Evolutionary conservation across 148 eudicot species (phyloP), one percentile per base, ranked within the genome.

Genomic region (Pharnaceum exiguum): DNA sequence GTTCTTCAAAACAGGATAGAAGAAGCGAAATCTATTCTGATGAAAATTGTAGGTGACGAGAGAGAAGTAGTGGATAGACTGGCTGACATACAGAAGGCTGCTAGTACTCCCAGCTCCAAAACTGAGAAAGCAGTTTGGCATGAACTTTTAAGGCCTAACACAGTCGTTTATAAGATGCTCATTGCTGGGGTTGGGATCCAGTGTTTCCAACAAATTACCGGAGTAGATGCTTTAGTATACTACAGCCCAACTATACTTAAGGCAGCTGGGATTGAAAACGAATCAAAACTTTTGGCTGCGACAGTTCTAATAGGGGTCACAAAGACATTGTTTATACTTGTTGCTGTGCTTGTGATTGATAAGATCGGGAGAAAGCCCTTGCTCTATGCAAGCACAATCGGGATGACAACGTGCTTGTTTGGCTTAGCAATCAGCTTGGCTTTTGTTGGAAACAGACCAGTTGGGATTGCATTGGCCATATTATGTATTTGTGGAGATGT

Each of bases 61-160:
- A 51, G 28, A 5, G 90, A 83, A 39, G 96, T 79, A 24, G 90
- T 83, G 59, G 94, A 85, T 66, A 75, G 85, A 48, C 87, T 89
- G 9, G 73, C 74, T 2, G 96, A 89, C 39, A 89, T 85, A 43
- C 83, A n/a, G n/a, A n/a, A n/a, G 44, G 82, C 89, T 3, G 90
- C 86, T 5, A 77, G 79, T 18, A 49, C 12, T 7, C 31, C 59
- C 8, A 51, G 53, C 2, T 31, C 55, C 60, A 29, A 69, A 55
- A 30, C 7, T 21, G 70, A 64, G 16, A 75, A 75, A 18, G 60
- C 83, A n/a, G 83, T 78, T 16, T 84, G 90, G 83, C 71, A 74
- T 17, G 90, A 84, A 30, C 65, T 84, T 16, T 36, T 78, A 29
- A 60, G 46, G 16, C 90, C 90, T 33, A 72, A 86, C 2, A 81